phyloP scores from a whole-genome alignment of 73 alveolate genomes.

The Paraurostyla sp. region DNA sequence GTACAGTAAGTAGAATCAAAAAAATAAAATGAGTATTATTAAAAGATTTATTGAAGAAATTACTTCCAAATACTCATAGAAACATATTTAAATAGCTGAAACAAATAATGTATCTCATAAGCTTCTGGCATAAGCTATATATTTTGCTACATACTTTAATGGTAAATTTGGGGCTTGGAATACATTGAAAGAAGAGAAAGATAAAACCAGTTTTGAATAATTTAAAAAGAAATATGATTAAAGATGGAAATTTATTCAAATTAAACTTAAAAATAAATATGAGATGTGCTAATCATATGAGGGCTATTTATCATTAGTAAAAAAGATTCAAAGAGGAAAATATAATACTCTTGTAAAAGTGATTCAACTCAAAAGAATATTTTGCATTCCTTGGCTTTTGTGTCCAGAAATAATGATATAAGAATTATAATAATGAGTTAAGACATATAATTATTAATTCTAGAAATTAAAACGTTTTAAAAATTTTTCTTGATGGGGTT shows the following conservation, averaged over 20 bases:
- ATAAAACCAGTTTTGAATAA: background rate
- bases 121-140: background rate
- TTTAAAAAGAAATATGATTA: too few species aligned
- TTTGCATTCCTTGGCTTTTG: slow-evolving; percentile 25
- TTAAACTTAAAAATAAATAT: too few species aligned
- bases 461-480: too few species aligned
- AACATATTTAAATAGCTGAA: background rate
- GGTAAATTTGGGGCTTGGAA: background rate
- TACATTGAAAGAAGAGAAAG: background rate
- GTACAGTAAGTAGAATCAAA: too few species aligned
- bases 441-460: too few species aligned
- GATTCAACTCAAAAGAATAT: background rate
- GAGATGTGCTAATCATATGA: background rate
- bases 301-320: background rate
- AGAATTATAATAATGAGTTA: too few species aligned
- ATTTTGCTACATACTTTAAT: too few species aligned
- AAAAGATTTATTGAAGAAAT: background rate
- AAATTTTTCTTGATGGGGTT: too few species aligned
- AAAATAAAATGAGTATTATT: too few species aligned
- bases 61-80: background rate
- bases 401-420: slow-evolving; percentile 1
- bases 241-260: too few species aligned
- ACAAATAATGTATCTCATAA: background rate
- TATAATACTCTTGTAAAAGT: background rate
- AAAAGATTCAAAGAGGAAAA: background rate